Base-by-base conservation (phyloP, 345 rosid species). In the Trapa incisa region DNA sequence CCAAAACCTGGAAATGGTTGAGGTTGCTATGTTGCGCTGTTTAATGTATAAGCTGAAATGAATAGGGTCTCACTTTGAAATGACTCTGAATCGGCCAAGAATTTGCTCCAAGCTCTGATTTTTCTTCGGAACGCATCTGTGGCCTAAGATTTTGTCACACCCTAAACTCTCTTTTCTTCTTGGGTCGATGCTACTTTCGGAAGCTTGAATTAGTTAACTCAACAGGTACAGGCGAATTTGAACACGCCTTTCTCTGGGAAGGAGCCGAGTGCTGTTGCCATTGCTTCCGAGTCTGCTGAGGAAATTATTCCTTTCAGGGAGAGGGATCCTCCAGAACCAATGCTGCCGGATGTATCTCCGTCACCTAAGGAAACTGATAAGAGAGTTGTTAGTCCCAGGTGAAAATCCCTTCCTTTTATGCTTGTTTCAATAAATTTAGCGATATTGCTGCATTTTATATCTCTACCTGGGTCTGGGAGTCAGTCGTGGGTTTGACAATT, bases 341-440 rank as follows among this genome's bases (percentile, higher is more conserved):
- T 37, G 8, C 47, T 62, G 5, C 65, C 14, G 13, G 85, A 82
- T 78, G 80, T 60, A n/a, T 67, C 73, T 37, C 80, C 83, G 13
- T 75, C 75, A 67, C 74, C 66, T 33, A 75, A 43, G 45, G 90
- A 86, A 52, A 68, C 77, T 2, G 90, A 83, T 66, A 74, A 72
- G 71, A 82, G 71, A 68, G 71, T 71, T 33, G 45, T 73, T 33
- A 77, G 86, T 65, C 82, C 85, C 76, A 87, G 96, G 96, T 72
- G 37, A 60, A 14, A 61, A 63, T 16, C 61, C 16, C 45, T 50
- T 17, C 7, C 43, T 41, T 41, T 38, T 13, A 16, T 16, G 1
- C 3, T 65, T 6, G 33, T 43, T 64, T 37, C 7, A 17, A 64
- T 37, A 58, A 58, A 0, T 58, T 58, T 35, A 6, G 6, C 17